phyloP scores from a whole-genome alignment of 306 rosid species.

The Ochetophila trinervis region DNA sequence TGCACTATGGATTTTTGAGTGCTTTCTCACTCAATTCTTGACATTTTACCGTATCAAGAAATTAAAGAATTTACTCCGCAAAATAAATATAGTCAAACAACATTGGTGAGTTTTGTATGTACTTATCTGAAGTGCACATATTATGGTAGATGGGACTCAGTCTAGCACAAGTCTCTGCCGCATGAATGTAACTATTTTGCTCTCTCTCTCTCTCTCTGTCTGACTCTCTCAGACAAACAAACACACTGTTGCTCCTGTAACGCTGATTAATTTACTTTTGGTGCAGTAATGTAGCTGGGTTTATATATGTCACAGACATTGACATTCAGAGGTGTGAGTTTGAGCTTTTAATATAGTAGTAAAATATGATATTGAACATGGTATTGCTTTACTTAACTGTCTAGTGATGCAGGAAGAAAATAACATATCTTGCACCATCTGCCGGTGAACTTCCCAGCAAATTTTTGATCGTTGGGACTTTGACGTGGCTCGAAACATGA shows the following conservation, averaged over 20 bases:
- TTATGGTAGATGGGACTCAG: too few relatives aligned
- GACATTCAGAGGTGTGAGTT: constrained; percentile 77
- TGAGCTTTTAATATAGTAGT: constrained; percentile 4
- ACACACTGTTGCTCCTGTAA: neutral
- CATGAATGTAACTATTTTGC: too few relatives aligned
- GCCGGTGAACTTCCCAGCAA: constrained; percentile 93
- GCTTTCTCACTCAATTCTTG: neutral
- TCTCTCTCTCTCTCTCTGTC: too few relatives aligned
- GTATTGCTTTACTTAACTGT: constrained; percentile 15
- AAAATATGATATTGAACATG: constrained; percentile 3
- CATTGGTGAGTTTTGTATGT: neutral
- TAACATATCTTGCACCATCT: constrained; percentile 82
- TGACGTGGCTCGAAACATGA: constrained; percentile 89
- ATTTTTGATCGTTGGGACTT: constrained; percentile 66
- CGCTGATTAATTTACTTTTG: constrained; percentile 10
- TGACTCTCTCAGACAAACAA: neutral
- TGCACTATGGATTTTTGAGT: constrained; percentile 4
- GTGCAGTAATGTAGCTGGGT: constrained; percentile 89
- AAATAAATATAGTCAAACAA: neutral
- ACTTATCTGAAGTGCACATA: too few relatives aligned
- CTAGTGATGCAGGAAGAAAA: constrained; percentile 65
- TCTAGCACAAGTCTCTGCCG: too few relatives aligned
- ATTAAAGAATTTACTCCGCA: too few relatives aligned
- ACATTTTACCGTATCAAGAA: neutral
- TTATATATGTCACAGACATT: constrained; percentile 72